phyloP scores from a whole-genome alignment of 306 rosid species.

The Cajanus cajan region DNA sequence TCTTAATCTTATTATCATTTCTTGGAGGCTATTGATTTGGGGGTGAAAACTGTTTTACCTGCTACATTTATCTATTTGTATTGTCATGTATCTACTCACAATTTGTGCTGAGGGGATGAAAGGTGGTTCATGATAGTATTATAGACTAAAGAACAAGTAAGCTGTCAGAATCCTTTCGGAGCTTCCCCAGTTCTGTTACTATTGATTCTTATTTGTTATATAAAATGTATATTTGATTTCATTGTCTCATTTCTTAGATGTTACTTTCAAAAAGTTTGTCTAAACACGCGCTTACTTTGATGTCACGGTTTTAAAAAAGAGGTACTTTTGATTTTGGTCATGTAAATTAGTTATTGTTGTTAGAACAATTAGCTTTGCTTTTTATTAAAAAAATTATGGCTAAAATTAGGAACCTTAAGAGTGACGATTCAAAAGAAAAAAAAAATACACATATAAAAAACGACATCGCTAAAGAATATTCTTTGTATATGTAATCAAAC shows the following conservation, averaged over 20 bases:
- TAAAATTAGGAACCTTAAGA: too few species aligned
- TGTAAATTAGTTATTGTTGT: too few species aligned
- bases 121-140: slow-evolving; percentile 5
- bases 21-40: slow-evolving; percentile 44
- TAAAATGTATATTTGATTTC: slow-evolving; percentile 32
- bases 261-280: background rate
- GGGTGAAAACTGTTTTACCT: slow-evolving; percentile 34
- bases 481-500: too few species aligned
- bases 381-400: too few species aligned
- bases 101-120: slow-evolving; percentile 9
- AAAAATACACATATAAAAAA: too few species aligned
- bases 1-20: slow-evolving; percentile 7
- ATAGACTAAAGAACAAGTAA: slow-evolving; percentile 22
- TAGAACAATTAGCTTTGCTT: too few species aligned
- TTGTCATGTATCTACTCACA: slow-evolving; percentile 24
- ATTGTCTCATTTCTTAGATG: background rate
- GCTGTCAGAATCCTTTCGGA: slow-evolving; percentile 16
- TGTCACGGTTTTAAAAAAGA: too few species aligned
- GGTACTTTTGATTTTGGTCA: too few species aligned
- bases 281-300: too few species aligned
- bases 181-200: slow-evolving; percentile 8
- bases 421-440: too few species aligned
- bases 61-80: slow-evolving; percentile 31
- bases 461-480: too few species aligned
- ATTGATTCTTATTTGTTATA: slow-evolving; percentile 14